Conservation (phyloP, 257 asterid genomes). For the Solanum bukasovii region DNA sequence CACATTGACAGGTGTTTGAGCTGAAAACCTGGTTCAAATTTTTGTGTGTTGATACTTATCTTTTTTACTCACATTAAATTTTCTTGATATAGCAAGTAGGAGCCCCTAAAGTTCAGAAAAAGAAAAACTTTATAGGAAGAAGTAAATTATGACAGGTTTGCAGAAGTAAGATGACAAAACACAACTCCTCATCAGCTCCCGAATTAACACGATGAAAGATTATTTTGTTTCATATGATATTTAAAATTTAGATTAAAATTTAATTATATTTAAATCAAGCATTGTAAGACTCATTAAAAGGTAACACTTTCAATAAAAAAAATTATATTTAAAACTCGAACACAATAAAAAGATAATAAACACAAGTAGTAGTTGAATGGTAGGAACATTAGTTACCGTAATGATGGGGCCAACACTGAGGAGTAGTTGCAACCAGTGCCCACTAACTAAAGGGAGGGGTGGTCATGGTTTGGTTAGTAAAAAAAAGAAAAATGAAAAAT, state of each 20-base stretch:
- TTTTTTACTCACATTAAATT: neutral
- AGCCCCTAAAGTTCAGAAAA: neutral
- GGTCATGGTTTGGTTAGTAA: neutral
- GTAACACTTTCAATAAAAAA: too few species aligned
- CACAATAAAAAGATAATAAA: neutral
- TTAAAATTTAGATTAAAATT: too few species aligned
- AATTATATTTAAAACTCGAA: too few species aligned
- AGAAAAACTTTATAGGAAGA: neutral
- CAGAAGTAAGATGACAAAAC: neutral
- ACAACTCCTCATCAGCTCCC: neutral
- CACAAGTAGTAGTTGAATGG: neutral
- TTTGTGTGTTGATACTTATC: neutral
- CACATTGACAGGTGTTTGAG: neutral
- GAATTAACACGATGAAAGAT: neutral
- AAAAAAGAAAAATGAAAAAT: too few species aligned
- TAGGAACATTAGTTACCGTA: neutral
- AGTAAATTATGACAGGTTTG: neutral
- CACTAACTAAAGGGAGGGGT: neutral
- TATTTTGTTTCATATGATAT: too few species aligned
- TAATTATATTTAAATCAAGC: too few species aligned
- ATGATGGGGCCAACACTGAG: neutral
- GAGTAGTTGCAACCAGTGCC: neutral
- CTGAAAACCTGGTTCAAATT: neutral
- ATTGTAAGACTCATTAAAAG: too few species aligned
- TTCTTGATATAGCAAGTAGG: neutral